These are phyloP conservation scores for Silene noctiflora DNA, from an alignment of 179 eudicot species.

Conservation along the genomic window DNA sequence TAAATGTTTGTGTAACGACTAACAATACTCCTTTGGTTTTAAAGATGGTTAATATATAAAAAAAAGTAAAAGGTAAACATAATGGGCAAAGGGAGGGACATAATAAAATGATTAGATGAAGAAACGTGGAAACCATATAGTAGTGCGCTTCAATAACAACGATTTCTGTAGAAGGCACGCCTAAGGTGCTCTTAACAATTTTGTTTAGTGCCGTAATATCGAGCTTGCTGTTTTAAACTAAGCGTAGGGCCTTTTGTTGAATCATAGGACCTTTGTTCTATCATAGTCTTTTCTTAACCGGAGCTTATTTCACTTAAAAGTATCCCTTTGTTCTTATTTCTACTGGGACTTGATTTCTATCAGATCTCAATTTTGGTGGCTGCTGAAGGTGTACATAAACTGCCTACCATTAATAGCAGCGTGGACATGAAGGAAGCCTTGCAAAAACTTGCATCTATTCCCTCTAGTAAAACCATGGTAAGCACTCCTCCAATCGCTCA, in stretches of 20 bases:
- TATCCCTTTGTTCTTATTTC: not conserved
- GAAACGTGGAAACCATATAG: no score
- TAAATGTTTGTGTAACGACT: no score
- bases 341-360: not conserved
- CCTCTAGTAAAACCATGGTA: conserved; percentile 68
- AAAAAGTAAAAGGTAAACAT: no score
- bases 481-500: conserved; percentile 4
- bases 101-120: no score
- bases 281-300: not conserved
- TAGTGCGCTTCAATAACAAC: no score
- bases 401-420: conserved; percentile 69
- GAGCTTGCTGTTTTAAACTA: not conserved
- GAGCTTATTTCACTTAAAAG: not conserved
- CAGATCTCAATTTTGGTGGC: conserved; percentile 91
- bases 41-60: no score
- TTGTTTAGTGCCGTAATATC: no score
- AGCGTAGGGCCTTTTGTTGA: not conserved
- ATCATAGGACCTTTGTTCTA: not conserved
- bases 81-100: no score
- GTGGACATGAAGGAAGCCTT: conserved; percentile 72
- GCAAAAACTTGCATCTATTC: conserved; percentile 75
- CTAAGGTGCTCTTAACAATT: not conserved
- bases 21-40: not conserved
- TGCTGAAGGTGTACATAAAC: conserved; percentile 71
- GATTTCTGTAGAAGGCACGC: no score